These are phyloP conservation scores for Diplodia mutila DNA, from an alignment of 2,329 filamentous ascomycete genomes.

Conservation along the genomic window DNA sequence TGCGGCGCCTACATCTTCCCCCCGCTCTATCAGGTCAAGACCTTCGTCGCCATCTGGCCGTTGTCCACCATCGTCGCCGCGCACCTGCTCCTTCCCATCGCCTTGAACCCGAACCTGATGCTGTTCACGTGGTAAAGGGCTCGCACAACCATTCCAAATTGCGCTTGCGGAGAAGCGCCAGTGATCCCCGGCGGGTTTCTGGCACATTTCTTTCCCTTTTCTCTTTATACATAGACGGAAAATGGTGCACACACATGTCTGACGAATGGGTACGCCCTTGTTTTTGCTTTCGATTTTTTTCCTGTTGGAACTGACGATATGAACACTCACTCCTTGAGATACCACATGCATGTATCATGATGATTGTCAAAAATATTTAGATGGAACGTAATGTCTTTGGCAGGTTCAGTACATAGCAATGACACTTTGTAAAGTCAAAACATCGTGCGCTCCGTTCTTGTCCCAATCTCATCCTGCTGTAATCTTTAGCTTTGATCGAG, in stretches of 20 bases:
- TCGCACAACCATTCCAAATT: not conserved
- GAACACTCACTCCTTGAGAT: slow-evolving; percentile 13
- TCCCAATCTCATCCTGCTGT: not conserved
- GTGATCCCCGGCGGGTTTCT: not conserved
- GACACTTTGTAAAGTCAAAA: not conserved
- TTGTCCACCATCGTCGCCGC: slow-evolving; percentile 55
- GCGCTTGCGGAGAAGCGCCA: not conserved
- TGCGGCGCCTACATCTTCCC: slow-evolving; percentile 53
- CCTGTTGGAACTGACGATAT: not conserved
- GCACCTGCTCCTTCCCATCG: slow-evolving; percentile 63
- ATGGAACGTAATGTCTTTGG: slow-evolving; percentile 16
- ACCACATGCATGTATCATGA: not conserved
- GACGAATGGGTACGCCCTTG: slow-evolving; percentile 4
- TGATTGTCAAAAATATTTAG: not conserved
- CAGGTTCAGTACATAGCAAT: not conserved
- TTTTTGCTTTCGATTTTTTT: not conserved
- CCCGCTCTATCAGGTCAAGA: slow-evolving; percentile 59
- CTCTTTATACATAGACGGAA: slow-evolving; percentile 5
- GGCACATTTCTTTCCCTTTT: not conserved
- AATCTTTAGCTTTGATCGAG: not conserved
- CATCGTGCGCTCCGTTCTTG: not conserved
- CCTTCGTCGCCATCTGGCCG: slow-evolving; percentile 65
- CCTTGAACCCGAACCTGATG: slow-evolving; percentile 67
- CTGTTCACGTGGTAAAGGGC: slow-evolving; percentile 60
- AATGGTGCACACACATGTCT: not conserved